Base-by-base conservation (phyloP, 2,329 filamentous ascomycete genomes). In the Pseudofabraea citricarpa region DNA sequence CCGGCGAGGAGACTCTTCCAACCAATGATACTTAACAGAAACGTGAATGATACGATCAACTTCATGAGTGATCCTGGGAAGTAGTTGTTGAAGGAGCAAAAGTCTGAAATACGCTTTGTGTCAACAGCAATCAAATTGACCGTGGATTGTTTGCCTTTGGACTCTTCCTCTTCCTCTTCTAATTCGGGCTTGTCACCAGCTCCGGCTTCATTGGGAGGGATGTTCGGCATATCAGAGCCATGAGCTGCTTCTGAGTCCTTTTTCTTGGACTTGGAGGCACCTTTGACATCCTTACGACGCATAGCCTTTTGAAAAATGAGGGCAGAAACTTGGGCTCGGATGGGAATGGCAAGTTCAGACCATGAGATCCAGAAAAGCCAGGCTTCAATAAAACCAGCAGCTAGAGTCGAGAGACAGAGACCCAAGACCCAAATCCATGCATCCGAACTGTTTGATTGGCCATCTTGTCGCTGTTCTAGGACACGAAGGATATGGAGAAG, bases 111-210 rank as follows among this genome's bases (percentile, higher is more conserved):
- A 29, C 85, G 77, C 49, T 80, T 79, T 6, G 79, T 71, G 60
- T 91, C 87, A 9, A 90, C 81, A n/a, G 84, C 85, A 36, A 90
- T 81, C 26, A 90, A 70, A 59, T 90, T 91, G 44, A 90, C 81
- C 4, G 84, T 85, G 43, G 77, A 81, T 63, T 91, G 87, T 48
- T 75, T 72, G 20, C 77, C 75, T 62, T 83, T 76, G 51, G 80
- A 70, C 22, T 76, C 71, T 2, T 68, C 67, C 1, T 69, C 66
- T 6, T 67, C 61, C 9, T 64, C 59, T 1, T 64, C 60, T 4
- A 57, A 48, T 6, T 66, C 61, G 12, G 56, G 56, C 5, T 66
- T 62, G 13, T 53, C 52, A 15, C 43, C 46, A 9, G 40, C 57
- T 13, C 61, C 62, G 1, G 55, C 33, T 8, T 62, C 56, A 2